Percentiles rank a stretch among this genome's conserved stretches.
These are phyloP conservation scores for Bacidia gigantensis DNA, from an alignment of 495 filamentous ascomycete species.

Conservation along the genomic window DNA sequence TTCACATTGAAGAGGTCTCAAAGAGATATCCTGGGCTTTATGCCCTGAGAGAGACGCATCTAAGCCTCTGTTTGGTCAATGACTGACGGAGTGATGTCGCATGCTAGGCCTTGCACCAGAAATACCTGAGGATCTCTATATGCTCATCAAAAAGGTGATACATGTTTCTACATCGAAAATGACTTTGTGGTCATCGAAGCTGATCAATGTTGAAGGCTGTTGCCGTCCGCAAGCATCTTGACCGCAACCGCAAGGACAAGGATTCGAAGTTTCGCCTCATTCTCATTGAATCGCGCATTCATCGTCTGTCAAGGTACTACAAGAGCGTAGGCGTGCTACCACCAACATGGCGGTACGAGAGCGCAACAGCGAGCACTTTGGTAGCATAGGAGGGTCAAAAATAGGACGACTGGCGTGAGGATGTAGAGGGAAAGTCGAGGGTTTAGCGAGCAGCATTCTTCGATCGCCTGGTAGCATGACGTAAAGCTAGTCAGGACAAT, in stretches of 20 bases:
- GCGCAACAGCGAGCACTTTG: conserved; percentile 41
- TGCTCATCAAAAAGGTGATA: conserved; percentile 96
- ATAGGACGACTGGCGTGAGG: background rate
- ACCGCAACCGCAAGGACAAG: conserved; percentile 99
- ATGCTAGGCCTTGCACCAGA: conserved; percentile 87
- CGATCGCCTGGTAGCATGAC: no score
- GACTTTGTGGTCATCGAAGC: background rate
- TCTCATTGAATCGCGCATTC: conserved; percentile 99
- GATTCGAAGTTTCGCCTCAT: conserved; percentile 99
- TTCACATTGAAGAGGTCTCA: background rate
- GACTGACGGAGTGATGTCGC: conserved; percentile 87
- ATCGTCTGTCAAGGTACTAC: conserved; percentile 94
- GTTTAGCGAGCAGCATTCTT: no score
- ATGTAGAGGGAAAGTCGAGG: no score
- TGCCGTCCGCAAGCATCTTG: conserved; percentile 98
- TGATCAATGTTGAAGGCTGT: conserved; percentile 48
- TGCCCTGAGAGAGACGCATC: background rate
- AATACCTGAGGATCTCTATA: conserved; percentile 93
- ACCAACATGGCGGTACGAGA: conserved; percentile 96
- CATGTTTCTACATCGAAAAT: background rate
- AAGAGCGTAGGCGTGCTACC: conserved; percentile 97
- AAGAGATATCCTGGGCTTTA: background rate
- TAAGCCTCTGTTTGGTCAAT: conserved; percentile 91
- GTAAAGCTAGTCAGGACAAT: background rate
- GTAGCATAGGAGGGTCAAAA: conserved; percentile 28